A percentile compares a stretch with the other conserved stretches of the same genome.
These are phyloP conservation scores for Jatropha curcas DNA, from an alignment of 345 rosid species.

Conservation along the genomic window DNA sequence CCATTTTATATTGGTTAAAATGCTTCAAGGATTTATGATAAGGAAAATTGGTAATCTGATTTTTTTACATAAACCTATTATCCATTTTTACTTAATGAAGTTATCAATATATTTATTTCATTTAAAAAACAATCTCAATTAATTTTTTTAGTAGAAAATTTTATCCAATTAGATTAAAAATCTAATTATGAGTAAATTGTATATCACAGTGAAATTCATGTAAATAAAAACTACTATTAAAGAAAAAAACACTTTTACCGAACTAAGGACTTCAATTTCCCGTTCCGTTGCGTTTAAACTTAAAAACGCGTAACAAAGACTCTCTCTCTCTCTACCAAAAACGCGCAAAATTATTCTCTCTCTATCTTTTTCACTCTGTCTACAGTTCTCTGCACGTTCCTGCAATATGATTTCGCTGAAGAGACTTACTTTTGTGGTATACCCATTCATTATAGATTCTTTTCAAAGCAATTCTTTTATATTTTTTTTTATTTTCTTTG, in stretches of 20 bases:
- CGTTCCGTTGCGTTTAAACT: background rate
- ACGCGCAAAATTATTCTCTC: background rate
- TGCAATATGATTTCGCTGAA: slow-evolving; percentile 28
- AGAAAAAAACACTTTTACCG: background rate
- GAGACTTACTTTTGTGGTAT: slow-evolving; percentile 28
- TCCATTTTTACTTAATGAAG: too few relatives aligned
- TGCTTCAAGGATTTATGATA: too few relatives aligned
- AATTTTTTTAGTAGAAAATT: too few relatives aligned
- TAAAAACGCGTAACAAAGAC: slow-evolving; percentile 8
- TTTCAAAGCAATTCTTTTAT: background rate
- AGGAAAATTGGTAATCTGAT: too few relatives aligned
- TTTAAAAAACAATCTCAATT: too few relatives aligned
- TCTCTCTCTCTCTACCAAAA: background rate
- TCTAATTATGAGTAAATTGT: too few relatives aligned
- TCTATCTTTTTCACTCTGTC: background rate
- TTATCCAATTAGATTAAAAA: too few relatives aligned
- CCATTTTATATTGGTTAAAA: too few relatives aligned
- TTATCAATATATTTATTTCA: too few relatives aligned
- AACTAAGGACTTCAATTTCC: background rate
- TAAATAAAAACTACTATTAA: too few relatives aligned
- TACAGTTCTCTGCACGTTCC: slow-evolving; percentile 20
- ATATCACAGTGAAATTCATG: too few relatives aligned
- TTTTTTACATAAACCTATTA: too few relatives aligned
- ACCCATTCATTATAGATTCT: background rate
- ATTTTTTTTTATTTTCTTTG: background rate